A percentile compares a stretch with the other conserved stretches of the same genome.
Evolutionary conservation across 768 basidiomycete species (phyloP).

Genomic region (Russula brevipes): DNA sequence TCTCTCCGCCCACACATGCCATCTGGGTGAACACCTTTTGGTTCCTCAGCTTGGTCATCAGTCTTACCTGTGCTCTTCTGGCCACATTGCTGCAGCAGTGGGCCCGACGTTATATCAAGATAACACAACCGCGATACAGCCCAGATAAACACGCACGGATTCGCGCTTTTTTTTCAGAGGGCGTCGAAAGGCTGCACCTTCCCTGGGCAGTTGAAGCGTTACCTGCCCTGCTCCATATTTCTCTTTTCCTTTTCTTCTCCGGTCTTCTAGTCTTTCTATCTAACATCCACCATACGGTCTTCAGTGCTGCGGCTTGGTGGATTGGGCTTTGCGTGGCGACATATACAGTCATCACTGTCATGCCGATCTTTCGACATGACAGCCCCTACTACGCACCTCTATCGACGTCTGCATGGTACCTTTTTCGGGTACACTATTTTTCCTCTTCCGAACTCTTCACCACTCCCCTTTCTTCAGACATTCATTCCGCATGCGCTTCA

Average conservation of each 20-base stretch:
- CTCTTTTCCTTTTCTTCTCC: constrained; percentile 21
- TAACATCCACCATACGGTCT: constrained; percentile 6
- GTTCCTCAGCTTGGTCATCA: constrained; percentile 14
- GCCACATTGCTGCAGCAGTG: constrained; percentile 18
- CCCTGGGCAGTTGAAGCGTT: constrained; percentile 3
- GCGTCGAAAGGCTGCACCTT: constrained; percentile 3
- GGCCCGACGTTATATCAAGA: constrained; percentile 4
- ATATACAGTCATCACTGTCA: neutral
- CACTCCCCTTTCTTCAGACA: neutral
- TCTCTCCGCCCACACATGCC: neutral
- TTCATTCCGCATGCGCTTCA: neutral
- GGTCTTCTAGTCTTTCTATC: constrained; percentile 20
- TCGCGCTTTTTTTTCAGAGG: constrained; percentile 1
- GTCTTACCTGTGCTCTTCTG: constrained; percentile 9
- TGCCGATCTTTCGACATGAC: neutral
- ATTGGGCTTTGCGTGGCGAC: neutral
- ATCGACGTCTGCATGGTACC: neutral
- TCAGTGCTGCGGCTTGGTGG: neutral
- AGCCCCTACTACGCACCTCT: constrained; percentile 1
- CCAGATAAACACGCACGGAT: constrained; percentile 7
- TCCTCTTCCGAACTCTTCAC: neutral
- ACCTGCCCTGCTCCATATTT: constrained; percentile 14
- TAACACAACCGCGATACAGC: neutral
- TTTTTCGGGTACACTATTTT: neutral
- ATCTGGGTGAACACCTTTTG: constrained; percentile 17